Base-by-base conservation (phyloP, 768 basidiomycete species). In the Tephrocybe rancida region DNA sequence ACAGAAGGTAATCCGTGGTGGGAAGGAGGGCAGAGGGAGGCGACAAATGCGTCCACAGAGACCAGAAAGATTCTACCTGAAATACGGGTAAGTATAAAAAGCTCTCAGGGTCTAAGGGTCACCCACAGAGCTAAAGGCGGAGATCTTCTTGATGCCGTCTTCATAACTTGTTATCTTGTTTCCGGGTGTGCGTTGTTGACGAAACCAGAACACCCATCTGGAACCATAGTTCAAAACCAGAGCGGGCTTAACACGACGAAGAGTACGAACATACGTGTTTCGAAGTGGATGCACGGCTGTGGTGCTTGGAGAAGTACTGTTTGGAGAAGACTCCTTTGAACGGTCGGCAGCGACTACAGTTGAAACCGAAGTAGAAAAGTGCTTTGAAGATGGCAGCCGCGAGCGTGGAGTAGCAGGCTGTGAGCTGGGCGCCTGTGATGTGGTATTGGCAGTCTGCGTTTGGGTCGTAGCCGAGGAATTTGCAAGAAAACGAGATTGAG, bases 1-100 rank as follows among this genome's bases (percentile, higher is more conserved):
- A 97, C 58, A 97, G 81, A 27, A 98, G 85, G 58, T 96, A 92
- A 72, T 98, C 96, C 3, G 95, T 96, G 3, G 94, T 96, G 5
- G 95, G 89, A 10, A 84, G 79, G 22, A 98, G 80, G 11, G 82
- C 79, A 1, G 92, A 94, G 1, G 95, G 94, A 0, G 92, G 85
- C 5, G 87, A 79, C 24, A 98, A 81, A 68, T 98, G 96, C 3
- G 95, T 94, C 79, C 92, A 90, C 54, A 98, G 75, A 21, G 93
- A 88, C 88, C 95, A 96, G 70, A 95, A 97, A 32, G 93, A 95
- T 73, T 98, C 96, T 48, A 93, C 90, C 88, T 94, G 64, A 3
- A 21, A 32, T 3, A 44, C 10, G 35, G n/a, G 52, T 62, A 38
- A 61, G 54, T 55, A 39, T 11, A 52, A 18, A 25, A 52, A 10